Percentiles rank a stretch among this genome's conserved stretches.
These are phyloP conservation scores for Mixia osmundae DNA, from an alignment of 1,284 basidiomycete genomes.

Conservation along the genomic window DNA sequence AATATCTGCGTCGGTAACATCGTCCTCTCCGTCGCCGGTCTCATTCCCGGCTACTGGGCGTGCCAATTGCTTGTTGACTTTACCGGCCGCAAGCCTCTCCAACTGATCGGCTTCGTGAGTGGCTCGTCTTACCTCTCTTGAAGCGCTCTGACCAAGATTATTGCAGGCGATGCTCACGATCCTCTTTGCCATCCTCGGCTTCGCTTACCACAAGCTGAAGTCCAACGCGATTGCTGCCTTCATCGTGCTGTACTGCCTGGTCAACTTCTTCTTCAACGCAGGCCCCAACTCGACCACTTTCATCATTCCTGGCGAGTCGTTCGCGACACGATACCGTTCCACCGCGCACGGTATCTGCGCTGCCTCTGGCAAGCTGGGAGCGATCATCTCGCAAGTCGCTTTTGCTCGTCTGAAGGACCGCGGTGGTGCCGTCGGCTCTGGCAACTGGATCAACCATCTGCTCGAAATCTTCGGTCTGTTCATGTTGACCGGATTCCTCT, in stretches of 20 bases:
- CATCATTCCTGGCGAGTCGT: constrained; percentile 55
- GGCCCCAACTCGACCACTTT: constrained; percentile 54
- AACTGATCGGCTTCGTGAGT: constrained; percentile 22
- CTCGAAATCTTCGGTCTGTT: too few relatives aligned
- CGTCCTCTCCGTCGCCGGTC: constrained; percentile 30
- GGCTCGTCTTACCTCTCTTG: constrained; percentile 42
- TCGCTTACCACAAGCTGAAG: constrained; percentile 4
- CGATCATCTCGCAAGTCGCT: constrained; percentile 35
- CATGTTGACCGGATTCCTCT: too few relatives aligned
- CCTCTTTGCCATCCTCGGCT: constrained; percentile 14
- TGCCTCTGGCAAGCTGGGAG: constrained; percentile 46
- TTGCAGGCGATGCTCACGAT: constrained; percentile 7
- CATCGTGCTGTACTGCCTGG: constrained; percentile 50
- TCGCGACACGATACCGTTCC: constrained; percentile 41
- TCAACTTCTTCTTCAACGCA: constrained; percentile 24
- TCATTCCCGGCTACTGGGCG: constrained; percentile 52
- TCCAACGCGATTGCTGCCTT: too few relatives aligned
- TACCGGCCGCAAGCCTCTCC: constrained; percentile 49
- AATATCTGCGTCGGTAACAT: constrained; percentile 38
- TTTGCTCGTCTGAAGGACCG: too few relatives aligned
- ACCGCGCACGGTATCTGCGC: constrained; percentile 58
- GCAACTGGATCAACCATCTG: too few relatives aligned
- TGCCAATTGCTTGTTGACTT: constrained; percentile 41
- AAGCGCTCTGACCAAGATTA: constrained; percentile 34
- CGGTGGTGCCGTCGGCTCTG: too few relatives aligned